These are phyloP conservation scores for Leccinum laetum DNA, from an alignment of 1,284 basidiomycete species.

Conservation along the genomic window DNA sequence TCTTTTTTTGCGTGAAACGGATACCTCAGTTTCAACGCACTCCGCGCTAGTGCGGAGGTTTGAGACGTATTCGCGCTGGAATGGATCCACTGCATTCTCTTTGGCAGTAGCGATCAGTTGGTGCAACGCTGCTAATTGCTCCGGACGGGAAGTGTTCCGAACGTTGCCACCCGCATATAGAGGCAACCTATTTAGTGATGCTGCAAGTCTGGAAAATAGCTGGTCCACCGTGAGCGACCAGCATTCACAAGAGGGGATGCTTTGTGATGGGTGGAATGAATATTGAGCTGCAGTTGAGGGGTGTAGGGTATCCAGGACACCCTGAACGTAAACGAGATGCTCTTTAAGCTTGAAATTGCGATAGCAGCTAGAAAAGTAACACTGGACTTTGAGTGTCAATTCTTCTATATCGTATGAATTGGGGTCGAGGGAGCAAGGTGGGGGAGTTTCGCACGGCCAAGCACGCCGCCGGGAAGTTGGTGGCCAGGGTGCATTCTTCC, in stretches of 20 bases:
- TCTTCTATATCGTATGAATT: background rate
- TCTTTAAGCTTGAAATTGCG: constrained; percentile 11
- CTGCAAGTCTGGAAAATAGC: constrained; percentile 12
- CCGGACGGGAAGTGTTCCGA: background rate
- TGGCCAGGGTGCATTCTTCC: too few relatives aligned
- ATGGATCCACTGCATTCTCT: constrained; percentile 8
- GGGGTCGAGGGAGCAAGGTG: background rate
- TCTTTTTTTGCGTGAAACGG: background rate
- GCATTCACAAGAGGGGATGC: background rate
- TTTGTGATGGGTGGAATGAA: constrained; percentile 12
- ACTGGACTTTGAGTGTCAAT: background rate
- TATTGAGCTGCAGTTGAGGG: constrained; percentile 2
- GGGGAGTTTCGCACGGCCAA: constrained; percentile 15
- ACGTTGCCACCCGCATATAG: background rate
- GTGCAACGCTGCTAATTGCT: background rate
- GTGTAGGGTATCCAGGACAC: constrained; percentile 1
- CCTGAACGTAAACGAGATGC: constrained; percentile 19
- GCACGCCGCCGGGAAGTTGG: background rate
- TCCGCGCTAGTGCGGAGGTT: constrained; percentile 17
- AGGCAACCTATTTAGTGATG: background rate
- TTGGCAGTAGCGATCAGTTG: constrained; percentile 8
- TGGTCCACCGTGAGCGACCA: constrained; percentile 1
- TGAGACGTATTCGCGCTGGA: constrained; percentile 17
- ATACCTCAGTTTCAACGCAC: background rate
- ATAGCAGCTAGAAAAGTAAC: constrained; percentile 15